phyloP scores from a whole-genome alignment of 176 grass and related monocot genomes.

The Typha latifolia region DNA sequence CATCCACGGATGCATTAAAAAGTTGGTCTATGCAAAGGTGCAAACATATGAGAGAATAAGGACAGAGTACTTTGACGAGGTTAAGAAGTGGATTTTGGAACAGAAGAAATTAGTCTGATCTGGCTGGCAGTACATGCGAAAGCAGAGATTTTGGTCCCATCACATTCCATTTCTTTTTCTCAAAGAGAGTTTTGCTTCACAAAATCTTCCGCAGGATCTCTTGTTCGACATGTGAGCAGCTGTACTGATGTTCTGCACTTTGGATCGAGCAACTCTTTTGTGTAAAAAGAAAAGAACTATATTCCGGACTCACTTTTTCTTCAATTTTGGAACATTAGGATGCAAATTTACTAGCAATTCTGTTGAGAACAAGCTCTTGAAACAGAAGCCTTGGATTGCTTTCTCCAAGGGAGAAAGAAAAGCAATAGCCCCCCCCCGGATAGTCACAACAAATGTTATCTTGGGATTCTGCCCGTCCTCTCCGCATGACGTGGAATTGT shows the following conservation, averaged over 20 bases:
- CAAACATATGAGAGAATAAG: constrained; percentile 18
- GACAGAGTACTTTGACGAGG: constrained; percentile 9
- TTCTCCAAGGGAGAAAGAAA: too few species aligned
- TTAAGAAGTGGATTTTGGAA: constrained; percentile 18
- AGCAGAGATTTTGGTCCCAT: neutral
- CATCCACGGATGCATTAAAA: constrained; percentile 15
- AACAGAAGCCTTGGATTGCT: too few species aligned
- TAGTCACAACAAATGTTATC: too few species aligned
- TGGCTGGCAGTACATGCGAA: neutral
- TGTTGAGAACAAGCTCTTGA: too few species aligned
- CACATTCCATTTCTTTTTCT: neutral
- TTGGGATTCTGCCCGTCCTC: too few species aligned
- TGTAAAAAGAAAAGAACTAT: too few species aligned
- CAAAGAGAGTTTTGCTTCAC: neutral
- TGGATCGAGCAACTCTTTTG: too few species aligned
- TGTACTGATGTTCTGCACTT: neutral
- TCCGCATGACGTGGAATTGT: too few species aligned
- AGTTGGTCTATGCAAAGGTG: constrained; percentile 18
- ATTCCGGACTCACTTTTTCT: too few species aligned
- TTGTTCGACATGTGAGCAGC: neutral
- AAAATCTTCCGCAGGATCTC: neutral
- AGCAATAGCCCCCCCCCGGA: too few species aligned
- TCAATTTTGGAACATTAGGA: too few species aligned
- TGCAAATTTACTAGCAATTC: too few species aligned
- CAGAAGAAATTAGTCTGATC: constrained; percentile 18